Evolutionary conservation across 2,329 filamentous ascomycete species (phyloP).

Genomic region (Mycosphaerella arachidis): DNA sequence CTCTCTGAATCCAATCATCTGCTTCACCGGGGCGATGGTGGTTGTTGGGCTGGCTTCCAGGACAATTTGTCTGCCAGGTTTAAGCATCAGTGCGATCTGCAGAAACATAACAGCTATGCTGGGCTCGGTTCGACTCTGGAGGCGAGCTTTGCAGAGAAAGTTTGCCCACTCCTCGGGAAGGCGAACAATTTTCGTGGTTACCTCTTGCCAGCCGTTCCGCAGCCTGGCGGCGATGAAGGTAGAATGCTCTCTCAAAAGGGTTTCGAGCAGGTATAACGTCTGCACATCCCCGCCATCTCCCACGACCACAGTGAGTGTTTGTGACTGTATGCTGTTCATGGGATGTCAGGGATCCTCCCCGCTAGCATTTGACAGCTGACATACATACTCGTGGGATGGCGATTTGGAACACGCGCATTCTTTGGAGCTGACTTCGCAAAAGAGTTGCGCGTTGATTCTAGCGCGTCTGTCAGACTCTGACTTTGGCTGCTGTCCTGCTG

Average conservation of each 20-base stretch:
- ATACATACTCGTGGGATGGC: neutral
- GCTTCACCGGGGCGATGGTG: no score
- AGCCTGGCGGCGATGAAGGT: conserved; percentile 5
- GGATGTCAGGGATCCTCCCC: neutral
- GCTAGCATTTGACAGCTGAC: no score
- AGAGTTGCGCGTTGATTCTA: no score
- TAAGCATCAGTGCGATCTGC: no score
- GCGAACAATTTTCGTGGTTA: conserved; percentile 1
- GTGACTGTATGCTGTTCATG: neutral
- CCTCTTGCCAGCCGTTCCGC: conserved; percentile 13
- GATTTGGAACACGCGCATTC: neutral
- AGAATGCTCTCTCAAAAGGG: neutral
- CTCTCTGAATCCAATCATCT: neutral
- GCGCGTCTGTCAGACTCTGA: no score
- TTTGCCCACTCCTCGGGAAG: conserved; percentile 6
- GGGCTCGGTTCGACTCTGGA: neutral
- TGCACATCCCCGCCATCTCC: neutral
- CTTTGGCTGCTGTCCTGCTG: neutral
- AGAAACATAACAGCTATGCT: no score
- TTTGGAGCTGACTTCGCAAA: neutral
- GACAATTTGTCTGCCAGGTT: no score
- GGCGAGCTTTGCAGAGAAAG: conserved; percentile 16
- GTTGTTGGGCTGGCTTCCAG: neutral
- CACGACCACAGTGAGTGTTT: conserved; percentile 1
- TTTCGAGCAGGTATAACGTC: conserved; percentile 1